phyloP scores from a whole-genome alignment of 2,329 filamentous ascomycete species.

The Helicocarpus griseus region DNA sequence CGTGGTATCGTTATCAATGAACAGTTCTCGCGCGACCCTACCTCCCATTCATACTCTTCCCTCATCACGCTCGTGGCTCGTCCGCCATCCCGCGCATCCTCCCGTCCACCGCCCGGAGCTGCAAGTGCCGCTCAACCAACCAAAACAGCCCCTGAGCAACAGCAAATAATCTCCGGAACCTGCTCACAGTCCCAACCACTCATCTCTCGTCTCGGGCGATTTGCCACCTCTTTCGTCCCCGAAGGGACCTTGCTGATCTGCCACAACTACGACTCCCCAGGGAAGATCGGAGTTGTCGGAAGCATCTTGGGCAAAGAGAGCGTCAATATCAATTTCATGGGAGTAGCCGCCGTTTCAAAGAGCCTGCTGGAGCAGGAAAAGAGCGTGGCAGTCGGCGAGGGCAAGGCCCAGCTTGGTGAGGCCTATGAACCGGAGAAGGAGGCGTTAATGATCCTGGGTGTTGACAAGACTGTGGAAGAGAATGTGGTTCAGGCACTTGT shows the following conservation, averaged over 20 bases:
- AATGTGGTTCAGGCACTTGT: slow-evolving; percentile 44
- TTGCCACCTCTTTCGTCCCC: slow-evolving; percentile 63
- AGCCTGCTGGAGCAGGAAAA: slow-evolving; percentile 11
- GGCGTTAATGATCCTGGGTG: slow-evolving; percentile 72
- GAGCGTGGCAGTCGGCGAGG: slow-evolving; percentile 12
- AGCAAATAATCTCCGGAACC: slow-evolving; percentile 43
- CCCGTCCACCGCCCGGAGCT: slow-evolving; percentile 17
- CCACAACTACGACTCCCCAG: slow-evolving; percentile 70
- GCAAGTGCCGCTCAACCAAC: slow-evolving; percentile 17
- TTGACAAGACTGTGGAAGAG: slow-evolving; percentile 55
- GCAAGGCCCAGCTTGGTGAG: slow-evolving; percentile 16
- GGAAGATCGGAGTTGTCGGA: slow-evolving; percentile 74
- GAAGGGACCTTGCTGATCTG: slow-evolving; percentile 67
- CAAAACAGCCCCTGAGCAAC: slow-evolving; percentile 20
- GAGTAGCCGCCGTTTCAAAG: slow-evolving; percentile 45
- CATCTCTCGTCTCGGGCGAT: slow-evolving; percentile 64
- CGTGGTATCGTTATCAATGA: slow-evolving; percentile 71
- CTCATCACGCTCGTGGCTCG: slow-evolving; percentile 59
- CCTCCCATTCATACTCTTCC: slow-evolving; percentile 57
- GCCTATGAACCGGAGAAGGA: slow-evolving; percentile 43
- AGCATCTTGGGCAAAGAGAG: slow-evolving; percentile 57
- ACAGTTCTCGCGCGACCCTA: slow-evolving; percentile 52
- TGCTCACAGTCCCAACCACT: slow-evolving; percentile 36
- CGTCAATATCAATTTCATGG: slow-evolving; percentile 76
- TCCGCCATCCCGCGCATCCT: slow-evolving; percentile 23